Evolutionary conservation across 176 grass and related monocot species (phyloP).

Genomic region (Guadua angustifolia): DNA sequence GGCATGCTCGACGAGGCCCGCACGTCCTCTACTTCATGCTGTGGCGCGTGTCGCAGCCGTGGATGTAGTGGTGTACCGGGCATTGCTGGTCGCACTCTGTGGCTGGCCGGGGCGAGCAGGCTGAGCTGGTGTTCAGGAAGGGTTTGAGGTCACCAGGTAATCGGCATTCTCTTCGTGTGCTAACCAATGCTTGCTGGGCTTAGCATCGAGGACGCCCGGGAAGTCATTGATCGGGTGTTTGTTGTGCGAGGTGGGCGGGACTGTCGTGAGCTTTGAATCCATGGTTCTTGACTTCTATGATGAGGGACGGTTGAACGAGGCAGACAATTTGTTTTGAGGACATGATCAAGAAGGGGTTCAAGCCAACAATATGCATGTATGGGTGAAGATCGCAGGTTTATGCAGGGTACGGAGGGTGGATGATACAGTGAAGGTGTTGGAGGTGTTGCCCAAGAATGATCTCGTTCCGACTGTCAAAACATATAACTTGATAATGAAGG

Average conservation of each 20-base stretch:
- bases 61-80: constrained; percentile 63
- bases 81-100: constrained; percentile 67
- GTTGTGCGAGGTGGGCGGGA: constrained; percentile 58
- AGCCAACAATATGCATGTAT: constrained; percentile 53
- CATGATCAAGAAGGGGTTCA: constrained; percentile 74
- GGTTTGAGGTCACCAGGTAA: constrained; percentile 56
- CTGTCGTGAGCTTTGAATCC: constrained; percentile 57
- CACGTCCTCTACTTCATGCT: constrained; percentile 83
- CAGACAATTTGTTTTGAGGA: constrained; percentile 70
- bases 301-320: constrained; percentile 56
- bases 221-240: constrained; percentile 60
- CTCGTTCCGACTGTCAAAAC: constrained; percentile 56
- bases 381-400: constrained; percentile 64
- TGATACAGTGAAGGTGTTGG: constrained; percentile 58
- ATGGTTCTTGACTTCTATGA: constrained; percentile 58
- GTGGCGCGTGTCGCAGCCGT: constrained; percentile 60
- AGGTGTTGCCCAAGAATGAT: constrained; percentile 64
- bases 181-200: constrained; percentile 55
- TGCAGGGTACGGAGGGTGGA: constrained; percentile 57
- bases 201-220: constrained; percentile 58
- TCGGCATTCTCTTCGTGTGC: constrained; percentile 60
- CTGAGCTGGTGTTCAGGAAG: constrained; percentile 72
- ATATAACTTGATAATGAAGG: constrained; percentile 78
- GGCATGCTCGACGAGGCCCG: constrained; percentile 73
- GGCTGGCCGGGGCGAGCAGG: constrained; percentile 51